These are phyloP conservation scores for Skeletonema potamos DNA, from an alignment of 108 stramenopile species.

Conservation along the genomic window DNA sequence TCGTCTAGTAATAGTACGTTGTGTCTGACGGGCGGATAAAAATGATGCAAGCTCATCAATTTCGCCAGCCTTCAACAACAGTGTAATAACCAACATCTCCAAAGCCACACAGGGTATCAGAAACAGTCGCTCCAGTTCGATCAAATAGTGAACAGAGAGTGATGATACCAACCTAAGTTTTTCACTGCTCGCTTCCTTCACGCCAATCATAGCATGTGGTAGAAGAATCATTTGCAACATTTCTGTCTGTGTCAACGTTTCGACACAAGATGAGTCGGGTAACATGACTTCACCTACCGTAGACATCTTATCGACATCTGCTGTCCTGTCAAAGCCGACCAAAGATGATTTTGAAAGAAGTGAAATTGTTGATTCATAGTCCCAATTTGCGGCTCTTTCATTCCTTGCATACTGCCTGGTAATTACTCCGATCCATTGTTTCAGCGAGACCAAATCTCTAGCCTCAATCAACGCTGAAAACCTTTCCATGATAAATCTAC, in stretches of 20 bases:
- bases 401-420: constrained; percentile 22
- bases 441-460: constrained; percentile 4
- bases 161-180: constrained; percentile 22
- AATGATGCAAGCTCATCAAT: constrained; percentile 10
- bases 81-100: constrained; percentile 28
- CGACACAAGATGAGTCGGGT: constrained; percentile 6
- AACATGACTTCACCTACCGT: background rate
- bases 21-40: constrained; percentile 19
- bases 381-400: constrained; percentile 9
- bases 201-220: constrained; percentile 21
- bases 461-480: constrained; percentile 13
- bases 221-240: constrained; percentile 25
- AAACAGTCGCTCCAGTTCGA: constrained; percentile 24
- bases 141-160: constrained; percentile 16
- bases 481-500: constrained; percentile 14
- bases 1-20: constrained; percentile 20
- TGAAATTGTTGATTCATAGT: constrained; percentile 17
- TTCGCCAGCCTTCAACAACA: constrained; percentile 13
- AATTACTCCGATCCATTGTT: constrained; percentile 27
- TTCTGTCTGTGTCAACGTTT: constrained; percentile 30
- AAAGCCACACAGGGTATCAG: constrained; percentile 24
- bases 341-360: constrained; percentile 18
- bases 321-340: background rate
- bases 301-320: background rate
- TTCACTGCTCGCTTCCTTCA: constrained; percentile 7